Conservation (phyloP, 768 basidiomycete genomes). For the Pleurotus eryngii region DNA sequence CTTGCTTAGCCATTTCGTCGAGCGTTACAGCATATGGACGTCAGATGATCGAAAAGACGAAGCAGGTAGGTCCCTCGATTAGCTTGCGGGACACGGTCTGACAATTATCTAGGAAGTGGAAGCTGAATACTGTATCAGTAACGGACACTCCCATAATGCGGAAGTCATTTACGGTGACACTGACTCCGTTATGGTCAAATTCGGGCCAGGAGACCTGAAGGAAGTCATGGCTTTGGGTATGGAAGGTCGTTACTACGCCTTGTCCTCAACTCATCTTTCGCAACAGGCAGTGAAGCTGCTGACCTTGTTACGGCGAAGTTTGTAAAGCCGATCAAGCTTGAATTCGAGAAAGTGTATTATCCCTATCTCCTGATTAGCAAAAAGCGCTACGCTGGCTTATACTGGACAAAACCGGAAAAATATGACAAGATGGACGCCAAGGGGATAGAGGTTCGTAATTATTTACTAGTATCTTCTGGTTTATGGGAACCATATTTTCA, state of each 20-base stretch:
- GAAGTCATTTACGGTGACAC: slow-evolving; percentile 98
- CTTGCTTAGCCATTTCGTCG: slow-evolving; percentile 94
- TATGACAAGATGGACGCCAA: slow-evolving; percentile 99
- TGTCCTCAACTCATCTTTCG: not conserved
- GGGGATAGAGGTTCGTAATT: slow-evolving; percentile 76
- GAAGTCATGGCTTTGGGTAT: slow-evolving; percentile 88
- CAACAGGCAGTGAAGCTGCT: slow-evolving; percentile 85
- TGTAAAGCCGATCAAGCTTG: slow-evolving; percentile 93
- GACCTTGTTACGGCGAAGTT: slow-evolving; percentile 89
- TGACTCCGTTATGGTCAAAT: slow-evolving; percentile 98
- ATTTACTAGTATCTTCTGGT: not conserved
- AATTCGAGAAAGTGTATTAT: slow-evolving; percentile 99
- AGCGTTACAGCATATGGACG: slow-evolving; percentile 95
- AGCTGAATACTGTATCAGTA: slow-evolving; percentile 77
- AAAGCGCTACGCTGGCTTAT: slow-evolving; percentile 96
- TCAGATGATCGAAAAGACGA: slow-evolving; percentile 98
- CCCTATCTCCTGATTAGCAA: slow-evolving; percentile 98
- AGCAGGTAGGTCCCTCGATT: slow-evolving; percentile 50
- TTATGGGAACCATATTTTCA: slow-evolving; percentile 24
- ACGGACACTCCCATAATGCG: slow-evolving; percentile 84
- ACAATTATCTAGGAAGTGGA: slow-evolving; percentile 70
- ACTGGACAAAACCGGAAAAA: slow-evolving; percentile 94
- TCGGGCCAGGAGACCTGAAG: slow-evolving; percentile 84
- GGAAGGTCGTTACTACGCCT: slow-evolving; percentile 14
- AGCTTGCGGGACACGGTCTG: not conserved